phyloP scores from a whole-genome alignment of 1,284 basidiomycete genomes.

The Cystobasidiaceae sp. region DNA sequence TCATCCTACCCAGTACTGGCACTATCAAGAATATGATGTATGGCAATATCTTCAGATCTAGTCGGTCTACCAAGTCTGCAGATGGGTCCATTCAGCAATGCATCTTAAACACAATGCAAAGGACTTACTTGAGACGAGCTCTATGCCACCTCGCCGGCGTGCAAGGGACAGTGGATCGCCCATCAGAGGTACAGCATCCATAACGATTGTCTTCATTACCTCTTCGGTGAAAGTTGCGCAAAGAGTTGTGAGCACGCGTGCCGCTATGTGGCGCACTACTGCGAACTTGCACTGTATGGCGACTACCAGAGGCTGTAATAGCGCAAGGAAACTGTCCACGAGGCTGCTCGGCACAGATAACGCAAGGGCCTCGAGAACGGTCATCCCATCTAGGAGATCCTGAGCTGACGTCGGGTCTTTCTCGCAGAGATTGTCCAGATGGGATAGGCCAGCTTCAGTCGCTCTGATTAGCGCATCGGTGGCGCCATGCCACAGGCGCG shows the following conservation, averaged over 20 bases:
- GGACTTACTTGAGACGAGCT: constrained; percentile 78
- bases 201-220: constrained; percentile 82
- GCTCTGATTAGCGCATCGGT: constrained; percentile 60
- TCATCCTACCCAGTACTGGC: constrained; percentile 95
- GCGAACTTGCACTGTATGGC: constrained; percentile 78
- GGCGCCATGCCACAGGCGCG: constrained; percentile 92
- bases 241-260: constrained; percentile 78
- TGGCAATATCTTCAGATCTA: constrained; percentile 91
- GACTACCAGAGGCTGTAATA: constrained; percentile 70
- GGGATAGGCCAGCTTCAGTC: constrained; percentile 35
- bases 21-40: constrained; percentile 98
- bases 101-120: not conserved
- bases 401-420: constrained; percentile 70
- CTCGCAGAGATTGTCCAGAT: too few relatives aligned
- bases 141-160: constrained; percentile 83
- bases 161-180: constrained; percentile 70
- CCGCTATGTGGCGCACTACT: constrained; percentile 81
- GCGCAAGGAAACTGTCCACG: constrained; percentile 61
- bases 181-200: constrained; percentile 76
- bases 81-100: not conserved
- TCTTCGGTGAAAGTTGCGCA: constrained; percentile 78
- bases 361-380: constrained; percentile 73
- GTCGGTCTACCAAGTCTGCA: constrained; percentile 78
- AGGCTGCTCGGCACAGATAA: constrained; percentile 60
- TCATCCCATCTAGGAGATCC: constrained; percentile 86